A percentile compares a stretch with the other conserved stretches of the same genome.
phyloP scores from a whole-genome alignment of 2,329 filamentous ascomycete genomes.

The Beauveria varroae region DNA sequence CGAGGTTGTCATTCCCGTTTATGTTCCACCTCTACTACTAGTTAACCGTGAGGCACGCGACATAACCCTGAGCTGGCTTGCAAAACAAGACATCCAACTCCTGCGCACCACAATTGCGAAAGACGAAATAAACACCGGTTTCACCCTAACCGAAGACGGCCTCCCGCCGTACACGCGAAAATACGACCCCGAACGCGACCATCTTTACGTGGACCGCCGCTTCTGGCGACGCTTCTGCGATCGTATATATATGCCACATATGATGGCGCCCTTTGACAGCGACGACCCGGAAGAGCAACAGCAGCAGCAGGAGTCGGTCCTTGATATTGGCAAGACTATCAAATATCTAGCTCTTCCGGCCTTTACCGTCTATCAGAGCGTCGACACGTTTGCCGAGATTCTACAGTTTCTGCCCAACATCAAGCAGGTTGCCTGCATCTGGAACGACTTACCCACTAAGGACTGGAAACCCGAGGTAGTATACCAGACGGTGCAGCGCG shows the following conservation, averaged over 20 bases:
- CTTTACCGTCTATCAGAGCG: slow-evolving; percentile 20
- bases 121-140: background rate
- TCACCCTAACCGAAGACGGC: background rate
- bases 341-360: slow-evolving; percentile 19
- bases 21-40: slow-evolving; percentile 12
- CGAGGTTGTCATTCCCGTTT: slow-evolving; percentile 14
- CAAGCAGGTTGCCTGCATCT: slow-evolving; percentile 17
- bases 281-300: background rate
- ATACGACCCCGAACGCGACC: slow-evolving; percentile 4
- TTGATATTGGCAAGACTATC: slow-evolving; percentile 13
- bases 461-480: background rate
- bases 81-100: background rate
- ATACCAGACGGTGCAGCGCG: background rate
- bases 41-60: slow-evolving; percentile 20
- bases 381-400: slow-evolving; percentile 12
- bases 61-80: slow-evolving; percentile 14
- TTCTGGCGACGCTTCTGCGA: slow-evolving; percentile 7
- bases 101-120: background rate
- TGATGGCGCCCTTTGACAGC: background rate
- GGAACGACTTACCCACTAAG: slow-evolving; percentile 16
- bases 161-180: background rate
- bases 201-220: slow-evolving; percentile 6
- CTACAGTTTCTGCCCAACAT: slow-evolving; percentile 16
- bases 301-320: background rate
- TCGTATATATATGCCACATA: background rate